Evolutionary conservation across 164 flowering plant genomes (phyloP).

Genomic region (Kingdonia uniflora): DNA sequence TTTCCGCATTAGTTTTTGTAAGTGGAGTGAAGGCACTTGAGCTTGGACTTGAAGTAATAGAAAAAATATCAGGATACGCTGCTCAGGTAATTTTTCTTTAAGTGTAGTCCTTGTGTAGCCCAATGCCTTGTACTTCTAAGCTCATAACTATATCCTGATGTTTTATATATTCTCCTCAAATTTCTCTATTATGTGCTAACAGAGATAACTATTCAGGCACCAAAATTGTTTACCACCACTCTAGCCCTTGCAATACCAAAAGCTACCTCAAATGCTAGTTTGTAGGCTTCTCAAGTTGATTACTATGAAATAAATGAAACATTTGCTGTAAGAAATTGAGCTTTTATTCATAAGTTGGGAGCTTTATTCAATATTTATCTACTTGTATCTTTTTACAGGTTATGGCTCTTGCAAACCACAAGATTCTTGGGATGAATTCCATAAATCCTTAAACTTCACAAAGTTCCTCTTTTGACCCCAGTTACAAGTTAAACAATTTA

Average conservation of each 20-base stretch:
- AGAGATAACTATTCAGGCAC: conserved; percentile 50
- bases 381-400: conserved; percentile 37
- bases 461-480: conserved; percentile 2
- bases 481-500: too few relatives aligned
- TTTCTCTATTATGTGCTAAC: conserved; percentile 4
- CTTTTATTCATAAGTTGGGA: too few relatives aligned
- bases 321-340: conserved; percentile 27
- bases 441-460: conserved; percentile 34
- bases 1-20: conserved; percentile 84
- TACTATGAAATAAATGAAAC: conserved; percentile 70
- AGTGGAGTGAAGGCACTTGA: conserved; percentile 73
- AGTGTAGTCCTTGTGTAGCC: background rate
- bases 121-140: background rate
- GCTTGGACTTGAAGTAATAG: conserved; percentile 72
- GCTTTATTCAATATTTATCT: too few relatives aligned
- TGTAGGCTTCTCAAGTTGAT: conserved; percentile 65
- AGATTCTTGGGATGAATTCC: conserved; percentile 56
- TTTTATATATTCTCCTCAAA: background rate
- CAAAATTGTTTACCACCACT: conserved; percentile 84
- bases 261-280: conserved; percentile 4
- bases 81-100: conserved; percentile 63
- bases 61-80: conserved; percentile 71
- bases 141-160: background rate
- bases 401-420: conserved; percentile 90
- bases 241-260: conserved; percentile 64